phyloP scores from a whole-genome alignment of 129 eudicot genomes.

The Flaveria brownii region DNA sequence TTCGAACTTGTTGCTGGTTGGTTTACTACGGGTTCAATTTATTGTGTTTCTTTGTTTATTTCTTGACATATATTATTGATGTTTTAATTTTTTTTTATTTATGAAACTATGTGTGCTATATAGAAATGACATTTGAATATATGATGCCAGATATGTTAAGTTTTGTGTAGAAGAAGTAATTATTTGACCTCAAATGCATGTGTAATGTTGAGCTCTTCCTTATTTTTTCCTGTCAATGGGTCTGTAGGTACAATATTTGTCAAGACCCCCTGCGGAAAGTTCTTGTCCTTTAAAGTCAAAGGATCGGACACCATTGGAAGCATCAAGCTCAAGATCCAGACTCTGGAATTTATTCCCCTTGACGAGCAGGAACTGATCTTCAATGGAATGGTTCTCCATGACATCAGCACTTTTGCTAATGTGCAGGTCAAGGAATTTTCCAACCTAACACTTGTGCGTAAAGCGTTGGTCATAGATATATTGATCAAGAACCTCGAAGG shows the following conservation, averaged over 20 bases:
- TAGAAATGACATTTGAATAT: background rate
- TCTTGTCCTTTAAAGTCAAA: background rate
- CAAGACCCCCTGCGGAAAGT: background rate
- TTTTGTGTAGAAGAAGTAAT: slow-evolving; percentile 2
- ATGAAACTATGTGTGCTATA: background rate
- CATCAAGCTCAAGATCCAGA: background rate
- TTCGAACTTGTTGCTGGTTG: background rate
- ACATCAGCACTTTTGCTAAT: background rate
- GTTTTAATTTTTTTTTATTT: background rate
- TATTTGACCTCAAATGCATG: background rate
- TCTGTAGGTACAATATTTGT: background rate
- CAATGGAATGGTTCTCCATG: background rate
- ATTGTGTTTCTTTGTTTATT: background rate
- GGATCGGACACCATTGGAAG: slow-evolving; percentile 2
- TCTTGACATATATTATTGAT: background rate
- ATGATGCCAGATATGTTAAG: background rate
- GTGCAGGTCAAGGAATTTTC: background rate
- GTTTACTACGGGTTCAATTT: background rate
- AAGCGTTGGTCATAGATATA: background rate
- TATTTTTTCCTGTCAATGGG: background rate
- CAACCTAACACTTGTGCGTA: background rate
- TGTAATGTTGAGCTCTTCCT: background rate
- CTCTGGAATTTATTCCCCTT: background rate
- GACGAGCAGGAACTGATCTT: slow-evolving; percentile 16
- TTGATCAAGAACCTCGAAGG: background rate